Evolutionary conservation across 306 rosid genomes (phyloP), one percentile per base, ranked within the genome.

Genomic region (Coriaria nepalensis): DNA sequence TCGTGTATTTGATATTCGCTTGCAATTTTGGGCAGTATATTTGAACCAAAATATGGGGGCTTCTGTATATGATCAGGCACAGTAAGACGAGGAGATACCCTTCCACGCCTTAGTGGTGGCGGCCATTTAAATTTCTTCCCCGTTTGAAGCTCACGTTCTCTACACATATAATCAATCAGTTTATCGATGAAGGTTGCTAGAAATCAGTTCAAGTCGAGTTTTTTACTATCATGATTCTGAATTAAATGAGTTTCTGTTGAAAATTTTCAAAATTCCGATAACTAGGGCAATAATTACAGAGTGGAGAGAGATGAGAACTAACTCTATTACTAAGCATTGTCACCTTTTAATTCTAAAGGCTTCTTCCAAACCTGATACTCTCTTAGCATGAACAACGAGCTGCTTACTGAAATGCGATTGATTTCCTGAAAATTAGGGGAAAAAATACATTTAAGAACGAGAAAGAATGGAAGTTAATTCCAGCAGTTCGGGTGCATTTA

Each of bases 1-100:
- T 83, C 92, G 57, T 73, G 98, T 66, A 76, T 29, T 57, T 85
- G 98, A 67, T 69, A 43, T 54, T 81, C 94, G 54, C 61, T 75
- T 43, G 92, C 60, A 55, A 90, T 85, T 57, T 77, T 95, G 11
- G 95, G 95, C 64, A 90, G 53, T 47, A 39, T 29, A 56, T 77
- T 48, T 13, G 92, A 68, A 49, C 73, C 95, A 14, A 73, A 85
- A 66, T 90, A 90, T 61, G 95, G 92, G 47, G 98, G 95, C 76
- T 47, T 81, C 37, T 49, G 81, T 62, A 90, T 85, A 65, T 81
- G 74, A 46, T 90, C 92, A 13, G 95, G 98, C 39, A 90, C 94
- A 43, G 76, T 79, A 44, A 85, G 85, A 50, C 45, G 35, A 8
- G 94, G 95, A 0, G 95, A 90, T 14, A 85, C 92, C 66, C 75